phyloP scores from a whole-genome alignment of 106 monocot genomes.

The Allium sativum region DNA sequence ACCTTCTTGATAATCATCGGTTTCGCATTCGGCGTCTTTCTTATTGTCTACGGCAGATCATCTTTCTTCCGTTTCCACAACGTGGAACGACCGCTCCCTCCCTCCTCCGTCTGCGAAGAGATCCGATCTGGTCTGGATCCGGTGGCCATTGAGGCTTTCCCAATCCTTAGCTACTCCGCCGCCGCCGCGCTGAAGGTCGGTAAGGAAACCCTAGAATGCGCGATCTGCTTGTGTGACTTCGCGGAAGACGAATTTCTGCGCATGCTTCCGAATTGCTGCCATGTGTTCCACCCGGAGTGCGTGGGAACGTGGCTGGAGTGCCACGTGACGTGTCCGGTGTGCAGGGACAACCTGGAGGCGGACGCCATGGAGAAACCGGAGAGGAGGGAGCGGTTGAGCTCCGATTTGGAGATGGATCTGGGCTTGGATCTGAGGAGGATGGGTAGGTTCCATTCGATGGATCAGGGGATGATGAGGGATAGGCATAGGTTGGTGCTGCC shows the following conservation, averaged over 20 bases:
- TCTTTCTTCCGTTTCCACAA: constrained; percentile 17
- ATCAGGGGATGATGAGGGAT: constrained; percentile 9
- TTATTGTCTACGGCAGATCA: no score
- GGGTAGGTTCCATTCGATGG: constrained; percentile 14
- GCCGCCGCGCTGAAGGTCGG: constrained; percentile 38
- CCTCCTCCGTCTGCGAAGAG: not conserved
- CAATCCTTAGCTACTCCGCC: constrained; percentile 37
- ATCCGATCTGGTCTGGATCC: constrained; percentile 25
- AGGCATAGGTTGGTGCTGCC: constrained; percentile 37
- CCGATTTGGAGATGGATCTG: not conserved
- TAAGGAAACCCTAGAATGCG: constrained; percentile 48
- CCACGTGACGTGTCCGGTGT: constrained; percentile 47
- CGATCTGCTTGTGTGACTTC: constrained; percentile 61
- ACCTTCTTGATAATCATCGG: constrained; percentile 8
- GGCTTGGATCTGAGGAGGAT: not conserved
- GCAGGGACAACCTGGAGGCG: constrained; percentile 34
- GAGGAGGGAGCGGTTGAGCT: not conserved
- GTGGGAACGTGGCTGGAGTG: constrained; percentile 31
- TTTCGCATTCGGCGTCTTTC: constrained; percentile 13
- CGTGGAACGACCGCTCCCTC: not conserved
- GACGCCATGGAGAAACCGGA: not conserved
- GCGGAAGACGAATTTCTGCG: constrained; percentile 40
- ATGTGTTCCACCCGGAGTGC: constrained; percentile 56
- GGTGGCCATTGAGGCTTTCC: constrained; percentile 26
- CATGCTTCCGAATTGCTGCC: constrained; percentile 60